Evolutionary conservation across 306 rosid species (phyloP), one percentile per base, ranked within the genome.

Genomic region (Medicago arabica): DNA sequence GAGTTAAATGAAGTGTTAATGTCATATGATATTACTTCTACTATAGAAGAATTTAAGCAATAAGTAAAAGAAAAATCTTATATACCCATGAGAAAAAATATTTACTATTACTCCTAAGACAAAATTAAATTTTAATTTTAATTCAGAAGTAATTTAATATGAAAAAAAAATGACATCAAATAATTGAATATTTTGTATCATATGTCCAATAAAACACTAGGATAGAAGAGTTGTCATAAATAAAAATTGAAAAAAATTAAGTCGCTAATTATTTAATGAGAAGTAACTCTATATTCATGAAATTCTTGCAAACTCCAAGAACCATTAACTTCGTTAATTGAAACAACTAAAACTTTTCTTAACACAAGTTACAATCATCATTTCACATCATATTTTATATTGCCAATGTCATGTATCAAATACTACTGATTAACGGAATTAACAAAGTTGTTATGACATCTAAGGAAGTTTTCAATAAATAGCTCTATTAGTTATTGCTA

Each of bases 371-470:
- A 53, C 60, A 36, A 71, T 17, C 4, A 34, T 36, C 34, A 50
- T 31, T 34, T 51, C 28, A 53, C n/a, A 49, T 49, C 9, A 46
- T 68, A 7, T 41, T 0, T 7, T 14, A 60, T 7, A 25, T 59
- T 25, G 9, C 2, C 5, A 60, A 55, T 18, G 14, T 9, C 14
- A 55, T 18, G 13, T 18, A 54, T 18, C 6, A 55, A 55, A 55
- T 18, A 54, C 58, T 18, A 54, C 58, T 43, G 57, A 73, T 73
- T 60, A 59, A 73, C 57, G 15, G 40, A 55, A 9, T 21, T 4
- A 39, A 53, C 7, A 8, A 13, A 72, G n/a, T 7, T 19, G 44
- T 63, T 63, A 16, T 16, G 25, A 64, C 8, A 64, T 62, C 13
- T 4, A 8, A 64, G 0, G 6, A 15, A 66, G 78, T 71, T 79